phyloP scores from a whole-genome alignment of 345 rosid species.

The Arabis alpina region DNA sequence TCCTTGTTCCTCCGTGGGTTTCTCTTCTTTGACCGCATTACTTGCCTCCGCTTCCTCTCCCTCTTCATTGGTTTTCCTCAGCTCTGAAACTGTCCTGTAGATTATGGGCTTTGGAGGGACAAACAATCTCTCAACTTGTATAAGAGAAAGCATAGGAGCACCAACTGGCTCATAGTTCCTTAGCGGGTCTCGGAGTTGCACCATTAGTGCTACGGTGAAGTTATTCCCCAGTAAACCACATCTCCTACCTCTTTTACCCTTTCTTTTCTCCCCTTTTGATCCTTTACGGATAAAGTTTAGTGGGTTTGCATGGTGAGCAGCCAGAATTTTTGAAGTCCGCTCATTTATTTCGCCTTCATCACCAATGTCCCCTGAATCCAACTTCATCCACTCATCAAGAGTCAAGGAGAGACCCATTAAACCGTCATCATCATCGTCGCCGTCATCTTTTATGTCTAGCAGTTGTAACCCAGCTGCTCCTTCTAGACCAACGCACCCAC shows the following conservation, averaged over 20 bases:
- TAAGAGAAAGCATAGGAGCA: conserved; percentile 91
- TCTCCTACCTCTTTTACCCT: conserved; percentile 68
- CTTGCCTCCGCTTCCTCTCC: conserved; percentile 51
- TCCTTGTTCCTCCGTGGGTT: conserved; percentile 52
- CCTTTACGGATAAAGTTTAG: conserved; percentile 68
- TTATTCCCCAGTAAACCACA: conserved; percentile 89
- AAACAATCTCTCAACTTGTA: conserved; percentile 93
- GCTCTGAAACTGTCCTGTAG: conserved; percentile 65
- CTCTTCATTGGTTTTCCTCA: conserved; percentile 53
- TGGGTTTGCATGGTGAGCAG: conserved; percentile 89
- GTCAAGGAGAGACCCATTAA: conserved; percentile 88
- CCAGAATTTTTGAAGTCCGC: conserved; percentile 76
- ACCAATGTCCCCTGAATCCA: conserved; percentile 85
- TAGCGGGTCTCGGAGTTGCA: conserved; percentile 82
- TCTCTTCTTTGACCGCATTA: conserved; percentile 52
- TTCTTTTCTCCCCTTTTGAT: conserved; percentile 69
- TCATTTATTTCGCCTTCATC: conserved; percentile 83
- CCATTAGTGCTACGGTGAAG: conserved; percentile 90
- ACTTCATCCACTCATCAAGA: conserved; percentile 91
- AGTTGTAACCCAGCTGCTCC: conserved; percentile 90
- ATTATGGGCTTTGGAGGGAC: conserved; percentile 87
- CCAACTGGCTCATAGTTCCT: conserved; percentile 92
- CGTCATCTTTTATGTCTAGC: conserved; percentile 63
- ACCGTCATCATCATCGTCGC: conserved; percentile 65
- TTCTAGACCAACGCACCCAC: conserved; percentile 57